Base-by-base conservation (phyloP, 139 green algal species). In the Tetratostichococcus sp. region DNA sequence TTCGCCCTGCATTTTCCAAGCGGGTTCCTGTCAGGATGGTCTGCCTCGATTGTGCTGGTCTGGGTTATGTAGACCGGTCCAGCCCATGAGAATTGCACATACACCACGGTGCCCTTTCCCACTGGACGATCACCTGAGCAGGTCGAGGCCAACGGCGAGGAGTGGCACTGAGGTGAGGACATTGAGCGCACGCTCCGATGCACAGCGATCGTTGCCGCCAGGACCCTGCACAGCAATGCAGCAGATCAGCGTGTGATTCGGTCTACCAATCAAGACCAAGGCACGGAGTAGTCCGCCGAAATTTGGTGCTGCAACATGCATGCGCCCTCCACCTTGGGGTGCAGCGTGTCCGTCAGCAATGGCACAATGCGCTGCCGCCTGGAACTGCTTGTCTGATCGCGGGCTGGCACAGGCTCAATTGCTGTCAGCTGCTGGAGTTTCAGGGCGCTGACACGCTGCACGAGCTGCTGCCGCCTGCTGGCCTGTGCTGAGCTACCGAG, bases 161-260 rank as follows among this genome's bases (percentile, higher is more conserved):
- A 81, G 59, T 1, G 77, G 77, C 71, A 81, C 19, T 0, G 77
- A 77, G 31, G 77, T 81, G 6, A 67, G 1, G 4, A 76, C 71
- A 28, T 81, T 81, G 8, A 81, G 31, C 8, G 71, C 3, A 14
- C 77, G 43, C 34, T 81, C 77, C 14, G 21, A 1, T 6, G 43
- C 62, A 1, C 30, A 74, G 28, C 50, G 35, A 30, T 81, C 77
- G 58, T 81, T 81, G 43, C 33, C 35, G 30, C 77, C 77, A 58
- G 71, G 71, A 4, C 77, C 77, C 77, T 81, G 71, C 43, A 32
- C 33, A 30, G 4, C 8, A 35, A 66, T 32, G 31, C 32, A 16
- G 17, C 4, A 70, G 14, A 4, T 50, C 39, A 50, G 39, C 39
- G 39, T n/a, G n/a, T n/a, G n/a, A n/a, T n/a, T n/a, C n/a, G n/a